Percentiles rank a stretch among this genome's conserved stretches.
phyloP scores from a whole-genome alignment of 2,329 filamentous ascomycete genomes.

The Alternaria viburni region DNA sequence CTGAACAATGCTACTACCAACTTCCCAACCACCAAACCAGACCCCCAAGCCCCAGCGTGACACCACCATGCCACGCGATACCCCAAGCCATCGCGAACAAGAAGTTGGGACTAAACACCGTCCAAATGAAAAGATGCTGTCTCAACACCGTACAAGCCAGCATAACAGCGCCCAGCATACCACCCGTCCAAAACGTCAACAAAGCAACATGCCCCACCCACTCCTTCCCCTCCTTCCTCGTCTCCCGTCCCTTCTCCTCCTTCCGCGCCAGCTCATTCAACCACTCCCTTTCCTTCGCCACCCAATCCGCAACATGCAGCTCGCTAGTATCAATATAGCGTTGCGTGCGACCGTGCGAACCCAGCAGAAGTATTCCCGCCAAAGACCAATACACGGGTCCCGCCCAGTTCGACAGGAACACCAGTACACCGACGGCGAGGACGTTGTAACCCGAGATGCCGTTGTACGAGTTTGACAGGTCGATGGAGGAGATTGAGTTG shows the following conservation, averaged over 20 bases:
- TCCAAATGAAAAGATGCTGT: slow-evolving; percentile 97
- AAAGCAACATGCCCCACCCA: slow-evolving; percentile 62
- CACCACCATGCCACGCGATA: slow-evolving; percentile 75
- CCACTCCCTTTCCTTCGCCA: slow-evolving; percentile 36
- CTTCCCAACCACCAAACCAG: slow-evolving; percentile 42
- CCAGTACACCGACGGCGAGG: slow-evolving; percentile 78
- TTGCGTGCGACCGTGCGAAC: slow-evolving; percentile 22
- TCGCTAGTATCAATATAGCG: slow-evolving; percentile 25
- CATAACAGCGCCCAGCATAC: slow-evolving; percentile 78
- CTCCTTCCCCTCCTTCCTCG: slow-evolving; percentile 6
- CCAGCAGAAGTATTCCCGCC: slow-evolving; percentile 63
- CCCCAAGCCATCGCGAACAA: slow-evolving; percentile 91
- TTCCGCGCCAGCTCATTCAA: slow-evolving; percentile 27
- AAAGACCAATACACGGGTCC: slow-evolving; percentile 88
- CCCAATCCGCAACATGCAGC: slow-evolving; percentile 36
- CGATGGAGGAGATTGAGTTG: slow-evolving; percentile 94
- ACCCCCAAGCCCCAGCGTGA: slow-evolving; percentile 41
- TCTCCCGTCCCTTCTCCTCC: slow-evolving; percentile 17
- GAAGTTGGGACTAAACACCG: slow-evolving; percentile 96
- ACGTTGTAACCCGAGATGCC: slow-evolving; percentile 83
- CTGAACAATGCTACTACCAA: slow-evolving; percentile 24
- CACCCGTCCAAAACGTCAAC: slow-evolving; percentile 73
- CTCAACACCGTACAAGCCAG: slow-evolving; percentile 81
- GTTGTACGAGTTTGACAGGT: slow-evolving; percentile 94
- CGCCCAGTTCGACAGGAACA: slow-evolving; percentile 90